Conservation (phyloP, 73 alveolate species). For the Tetrahymena borealis region DNA sequence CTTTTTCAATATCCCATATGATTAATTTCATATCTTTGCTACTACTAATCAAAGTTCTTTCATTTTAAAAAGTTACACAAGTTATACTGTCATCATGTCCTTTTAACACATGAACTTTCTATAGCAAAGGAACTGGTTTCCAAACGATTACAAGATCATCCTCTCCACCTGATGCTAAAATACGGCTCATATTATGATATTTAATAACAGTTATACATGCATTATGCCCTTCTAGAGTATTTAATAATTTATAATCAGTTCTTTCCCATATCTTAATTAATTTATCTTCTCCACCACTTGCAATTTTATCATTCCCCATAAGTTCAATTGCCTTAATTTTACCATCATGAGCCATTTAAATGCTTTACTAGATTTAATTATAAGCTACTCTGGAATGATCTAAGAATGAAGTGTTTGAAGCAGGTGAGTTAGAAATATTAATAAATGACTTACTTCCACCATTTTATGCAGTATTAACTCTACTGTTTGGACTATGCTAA, state of each 20-base stretch:
- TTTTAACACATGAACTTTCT: not conserved
- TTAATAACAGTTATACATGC: not conserved
- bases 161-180: not conserved
- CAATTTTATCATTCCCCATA: not conserved
- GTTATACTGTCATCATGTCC: not conserved
- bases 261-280: not conserved
- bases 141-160: not conserved
- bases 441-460: not conserved
- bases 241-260: not conserved
- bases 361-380: not conserved
- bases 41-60: not conserved
- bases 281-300: not conserved
- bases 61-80: not conserved
- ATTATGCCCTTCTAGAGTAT: not conserved
- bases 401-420: not conserved
- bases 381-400: not conserved
- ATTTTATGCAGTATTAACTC: not conserved
- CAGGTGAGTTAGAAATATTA: not conserved
- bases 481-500: not conserved
- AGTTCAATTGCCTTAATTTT: not conserved
- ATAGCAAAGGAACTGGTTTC: not conserved
- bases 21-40: not conserved
- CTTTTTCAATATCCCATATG: not conserved
- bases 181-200: not conserved
- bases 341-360: not conserved